Conservation (phyloP, 192 early-diverging fungal species). For the Mortierella hygrophila region DNA sequence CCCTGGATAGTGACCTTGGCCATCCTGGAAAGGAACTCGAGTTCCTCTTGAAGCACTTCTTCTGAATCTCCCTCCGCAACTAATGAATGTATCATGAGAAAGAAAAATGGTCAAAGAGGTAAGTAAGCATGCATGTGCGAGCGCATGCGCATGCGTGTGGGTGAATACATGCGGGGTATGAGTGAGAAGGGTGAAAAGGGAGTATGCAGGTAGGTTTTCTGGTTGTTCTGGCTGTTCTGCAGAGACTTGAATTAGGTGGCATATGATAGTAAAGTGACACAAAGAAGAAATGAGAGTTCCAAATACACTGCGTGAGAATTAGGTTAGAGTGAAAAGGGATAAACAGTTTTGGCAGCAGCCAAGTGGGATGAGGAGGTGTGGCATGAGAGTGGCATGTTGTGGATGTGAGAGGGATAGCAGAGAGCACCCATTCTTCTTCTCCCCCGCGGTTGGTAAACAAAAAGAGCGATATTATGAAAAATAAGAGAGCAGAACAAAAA, state of each 20-base stretch:
- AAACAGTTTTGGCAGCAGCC: not conserved
- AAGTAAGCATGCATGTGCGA: not conserved
- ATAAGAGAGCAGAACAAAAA: not conserved
- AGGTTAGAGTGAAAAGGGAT: not conserved
- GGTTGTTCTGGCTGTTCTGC: not conserved
- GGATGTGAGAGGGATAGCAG: not conserved
- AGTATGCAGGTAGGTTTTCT: not conserved
- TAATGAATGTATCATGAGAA: constrained; percentile 1
- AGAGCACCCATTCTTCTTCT: not conserved
- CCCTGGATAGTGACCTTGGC: constrained; percentile 51
- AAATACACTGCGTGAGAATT: not conserved
- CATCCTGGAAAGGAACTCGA: constrained; percentile 38
- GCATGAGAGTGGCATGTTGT: not conserved
- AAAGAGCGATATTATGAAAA: not conserved
- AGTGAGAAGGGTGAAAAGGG: too few species aligned
- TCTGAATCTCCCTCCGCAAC: constrained; percentile 48
- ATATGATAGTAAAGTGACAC: not conserved
- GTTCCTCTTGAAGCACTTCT: constrained; percentile 32
- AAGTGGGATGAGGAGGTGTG: not conserved
- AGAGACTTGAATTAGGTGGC: not conserved
- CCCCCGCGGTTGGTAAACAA: not conserved
- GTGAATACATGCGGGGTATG: not conserved
- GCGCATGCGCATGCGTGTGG: not conserved
- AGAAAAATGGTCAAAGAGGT: not conserved
- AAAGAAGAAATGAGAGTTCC: not conserved